Evolutionary conservation across 257 asterid species (phyloP).

Genomic region (Euphrasia confusa): DNA sequence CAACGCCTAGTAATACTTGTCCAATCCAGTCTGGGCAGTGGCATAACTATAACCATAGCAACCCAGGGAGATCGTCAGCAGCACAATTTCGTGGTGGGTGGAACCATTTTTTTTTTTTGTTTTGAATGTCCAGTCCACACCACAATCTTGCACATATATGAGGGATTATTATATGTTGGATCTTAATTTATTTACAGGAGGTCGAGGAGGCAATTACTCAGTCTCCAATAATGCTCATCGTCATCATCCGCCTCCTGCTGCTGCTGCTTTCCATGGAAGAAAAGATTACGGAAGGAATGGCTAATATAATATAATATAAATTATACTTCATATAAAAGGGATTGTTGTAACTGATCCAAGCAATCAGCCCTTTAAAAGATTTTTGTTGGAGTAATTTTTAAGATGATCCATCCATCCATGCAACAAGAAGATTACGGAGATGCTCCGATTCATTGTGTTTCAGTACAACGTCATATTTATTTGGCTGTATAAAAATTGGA

Average conservation of each 20-base stretch:
- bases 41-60: conserved; percentile 23
- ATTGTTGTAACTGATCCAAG: conserved; percentile 9
- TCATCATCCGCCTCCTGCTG: conserved; percentile 20
- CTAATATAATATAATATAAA: conserved; percentile 20
- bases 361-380: neutral
- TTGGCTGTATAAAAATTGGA: no score
- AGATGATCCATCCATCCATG: no score
- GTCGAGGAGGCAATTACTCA: conserved; percentile 59
- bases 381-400: no score
- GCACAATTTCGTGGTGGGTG: conserved; percentile 46
- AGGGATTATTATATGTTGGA: neutral
- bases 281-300: conserved; percentile 64
- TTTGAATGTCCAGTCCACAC: conserved; percentile 36
- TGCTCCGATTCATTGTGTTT: no score
- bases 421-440: no score
- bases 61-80: conserved; percentile 49
- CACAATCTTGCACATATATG: no score
- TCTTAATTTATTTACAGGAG: conserved; percentile 40
- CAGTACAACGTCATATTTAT: no score
- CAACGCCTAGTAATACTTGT: conserved; percentile 36
- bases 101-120: conserved; percentile 3
- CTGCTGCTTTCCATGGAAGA: conserved; percentile 55
- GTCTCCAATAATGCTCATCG: conserved; percentile 27
- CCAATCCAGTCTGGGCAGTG: conserved; percentile 23
- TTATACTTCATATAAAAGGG: conserved; percentile 15